Percentiles rank a stretch among this genome's conserved stretches.
phyloP scores from a whole-genome alignment of 768 basidiomycete genomes.

The Rhizopogon roseolus region DNA sequence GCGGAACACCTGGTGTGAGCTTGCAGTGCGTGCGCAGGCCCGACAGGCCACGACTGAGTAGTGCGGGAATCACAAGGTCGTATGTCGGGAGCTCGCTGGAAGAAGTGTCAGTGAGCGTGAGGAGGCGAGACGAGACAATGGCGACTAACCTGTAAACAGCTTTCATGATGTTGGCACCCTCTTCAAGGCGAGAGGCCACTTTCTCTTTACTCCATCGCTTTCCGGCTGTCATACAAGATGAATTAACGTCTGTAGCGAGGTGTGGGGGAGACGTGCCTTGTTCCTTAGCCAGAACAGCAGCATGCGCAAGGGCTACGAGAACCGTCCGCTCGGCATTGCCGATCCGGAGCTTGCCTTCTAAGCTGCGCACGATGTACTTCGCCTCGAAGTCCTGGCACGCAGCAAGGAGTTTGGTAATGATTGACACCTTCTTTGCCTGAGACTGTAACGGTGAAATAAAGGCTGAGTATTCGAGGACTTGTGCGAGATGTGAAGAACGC shows the following conservation, averaged over 20 bases:
- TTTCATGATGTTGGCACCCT: slow-evolving; percentile 75
- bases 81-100: slow-evolving; percentile 88
- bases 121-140: not conserved
- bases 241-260: not conserved
- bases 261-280: slow-evolving; percentile 31
- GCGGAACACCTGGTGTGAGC: slow-evolving; percentile 90
- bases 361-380: slow-evolving; percentile 91
- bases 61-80: slow-evolving; percentile 86
- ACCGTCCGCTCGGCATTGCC: slow-evolving; percentile 95
- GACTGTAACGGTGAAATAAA: slow-evolving; percentile 45
- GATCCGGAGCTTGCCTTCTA: slow-evolving; percentile 96
- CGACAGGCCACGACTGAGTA: slow-evolving; percentile 74
- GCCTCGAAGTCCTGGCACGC: slow-evolving; percentile 90
- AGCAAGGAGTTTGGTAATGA: slow-evolving; percentile 91
- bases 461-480: slow-evolving; percentile 2
- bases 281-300: slow-evolving; percentile 76
- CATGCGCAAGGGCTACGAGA: slow-evolving; percentile 92
- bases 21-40: slow-evolving; percentile 73
- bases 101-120: slow-evolving; percentile 1
- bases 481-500: slow-evolving; percentile 12
- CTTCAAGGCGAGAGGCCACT: slow-evolving; percentile 66
- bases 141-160: slow-evolving; percentile 79
- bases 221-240: slow-evolving; percentile 37
- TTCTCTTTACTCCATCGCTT: slow-evolving; percentile 77
- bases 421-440: slow-evolving; percentile 90